A percentile compares a stretch with the other conserved stretches of the same genome.
These are phyloP conservation scores for Tilletia caries DNA, from an alignment of 1,284 basidiomycete genomes.

Conservation along the genomic window DNA sequence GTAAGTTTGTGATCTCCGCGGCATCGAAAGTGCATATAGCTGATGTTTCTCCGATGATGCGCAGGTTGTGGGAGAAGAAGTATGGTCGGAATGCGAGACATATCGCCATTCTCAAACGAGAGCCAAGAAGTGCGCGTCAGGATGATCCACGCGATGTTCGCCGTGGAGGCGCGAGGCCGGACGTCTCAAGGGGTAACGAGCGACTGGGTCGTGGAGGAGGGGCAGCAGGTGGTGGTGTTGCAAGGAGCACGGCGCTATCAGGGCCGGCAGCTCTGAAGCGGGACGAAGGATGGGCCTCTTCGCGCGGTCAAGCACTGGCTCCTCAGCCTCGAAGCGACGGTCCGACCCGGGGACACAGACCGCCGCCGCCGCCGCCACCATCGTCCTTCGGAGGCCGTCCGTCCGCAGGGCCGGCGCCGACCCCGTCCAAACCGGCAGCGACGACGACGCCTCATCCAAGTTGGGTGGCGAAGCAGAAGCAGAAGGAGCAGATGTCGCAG, in stretches of 20 bases:
- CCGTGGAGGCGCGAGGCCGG: background rate
- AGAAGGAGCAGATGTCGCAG: constrained; percentile 38
- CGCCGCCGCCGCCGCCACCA: background rate
- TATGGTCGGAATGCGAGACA: constrained; percentile 87
- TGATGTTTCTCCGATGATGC: background rate
- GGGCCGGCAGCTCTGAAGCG: background rate
- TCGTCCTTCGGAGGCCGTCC: no score
- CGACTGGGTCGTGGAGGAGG: background rate
- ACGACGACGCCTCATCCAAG: constrained; percentile 39
- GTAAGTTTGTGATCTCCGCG: constrained; percentile 64
- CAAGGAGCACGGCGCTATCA: background rate
- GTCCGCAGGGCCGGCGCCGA: background rate
- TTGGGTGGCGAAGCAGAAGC: constrained; percentile 47
- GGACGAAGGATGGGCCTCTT: constrained; percentile 11
- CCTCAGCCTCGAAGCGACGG: background rate
- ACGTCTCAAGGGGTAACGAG: background rate
- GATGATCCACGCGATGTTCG: background rate
- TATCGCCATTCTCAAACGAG: constrained; percentile 56
- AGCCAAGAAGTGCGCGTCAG: constrained; percentile 14
- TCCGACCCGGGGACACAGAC: background rate
- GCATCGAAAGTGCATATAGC: background rate
- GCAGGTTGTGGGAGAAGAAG: constrained; percentile 95
- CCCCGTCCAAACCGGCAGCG: background rate
- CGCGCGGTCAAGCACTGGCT: background rate
- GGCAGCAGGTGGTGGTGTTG: background rate